Percentiles rank a stretch among this genome's conserved stretches.
These are phyloP conservation scores for Neonectria hederae DNA, from an alignment of 2,329 filamentous ascomycete species.

Conservation along the genomic window DNA sequence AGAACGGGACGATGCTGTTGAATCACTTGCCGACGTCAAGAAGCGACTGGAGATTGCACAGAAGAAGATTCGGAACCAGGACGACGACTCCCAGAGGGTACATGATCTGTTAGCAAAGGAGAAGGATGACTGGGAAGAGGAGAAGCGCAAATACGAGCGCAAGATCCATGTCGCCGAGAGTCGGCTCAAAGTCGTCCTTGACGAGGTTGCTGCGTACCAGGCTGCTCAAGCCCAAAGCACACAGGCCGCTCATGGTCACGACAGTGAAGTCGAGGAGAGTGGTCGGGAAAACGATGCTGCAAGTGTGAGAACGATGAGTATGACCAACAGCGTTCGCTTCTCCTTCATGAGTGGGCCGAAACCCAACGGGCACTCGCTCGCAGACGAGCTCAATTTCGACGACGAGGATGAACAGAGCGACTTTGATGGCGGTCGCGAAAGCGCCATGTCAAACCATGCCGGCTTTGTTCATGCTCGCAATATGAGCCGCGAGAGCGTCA, in stretches of 20 bases:
- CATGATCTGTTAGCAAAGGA: constrained; percentile 87
- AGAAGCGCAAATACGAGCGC: constrained; percentile 82
- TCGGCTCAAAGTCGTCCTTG: constrained; percentile 82
- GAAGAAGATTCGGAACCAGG: constrained; percentile 79
- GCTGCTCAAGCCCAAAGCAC: constrained; percentile 56
- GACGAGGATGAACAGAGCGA: constrained; percentile 81
- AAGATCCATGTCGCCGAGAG: constrained; percentile 91
- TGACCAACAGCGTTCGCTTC: constrained; percentile 77
- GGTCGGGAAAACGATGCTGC: constrained; percentile 74
- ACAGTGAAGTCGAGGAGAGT: constrained; percentile 69
- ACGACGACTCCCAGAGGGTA: constrained; percentile 82
- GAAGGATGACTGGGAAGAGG: constrained; percentile 84
- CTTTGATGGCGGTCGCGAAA: constrained; percentile 71
- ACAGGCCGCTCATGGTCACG: constrained; percentile 49
- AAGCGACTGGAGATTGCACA: constrained; percentile 81
- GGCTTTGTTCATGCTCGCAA: constrained; percentile 60
- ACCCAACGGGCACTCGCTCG: constrained; percentile 77
- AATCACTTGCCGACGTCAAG: constrained; percentile 75
- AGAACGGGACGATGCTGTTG: constrained; percentile 86
- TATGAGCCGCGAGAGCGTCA: constrained; percentile 66
- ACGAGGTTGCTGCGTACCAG: constrained; percentile 82
- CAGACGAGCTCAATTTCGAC: constrained; percentile 90
- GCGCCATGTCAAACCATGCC: constrained; percentile 60
- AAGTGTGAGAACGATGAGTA: constrained; percentile 77
- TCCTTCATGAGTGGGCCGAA: constrained; percentile 74